phyloP scores from a whole-genome alignment of 1,284 basidiomycete genomes.

The Rugosomyces carneus region DNA sequence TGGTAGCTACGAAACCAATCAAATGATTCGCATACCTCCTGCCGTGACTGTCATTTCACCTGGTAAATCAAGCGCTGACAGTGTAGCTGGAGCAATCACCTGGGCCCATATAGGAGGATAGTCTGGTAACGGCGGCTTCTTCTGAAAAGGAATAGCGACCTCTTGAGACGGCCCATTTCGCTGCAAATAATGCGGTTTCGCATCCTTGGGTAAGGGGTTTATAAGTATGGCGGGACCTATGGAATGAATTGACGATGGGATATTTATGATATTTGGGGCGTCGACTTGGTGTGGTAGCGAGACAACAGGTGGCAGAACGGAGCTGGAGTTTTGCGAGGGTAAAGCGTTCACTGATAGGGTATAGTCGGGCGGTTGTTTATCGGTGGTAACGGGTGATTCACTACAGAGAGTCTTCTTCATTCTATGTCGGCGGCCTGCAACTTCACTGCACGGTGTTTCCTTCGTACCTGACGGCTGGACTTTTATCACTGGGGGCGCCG shows the following conservation, averaged over 20 bases:
- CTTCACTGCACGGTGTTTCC: background rate
- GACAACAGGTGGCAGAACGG: background rate
- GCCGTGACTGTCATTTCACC: slow-evolving; percentile 49
- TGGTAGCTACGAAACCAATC: slow-evolving; percentile 74
- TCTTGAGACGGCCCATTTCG: background rate
- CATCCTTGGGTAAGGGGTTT: background rate
- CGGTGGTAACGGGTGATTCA: background rate
- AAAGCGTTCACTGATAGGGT: background rate
- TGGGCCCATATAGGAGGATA: slow-evolving; percentile 50
- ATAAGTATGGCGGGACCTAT: too few species aligned
- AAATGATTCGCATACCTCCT: slow-evolving; percentile 74
- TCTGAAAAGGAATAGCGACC: background rate
- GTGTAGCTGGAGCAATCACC: slow-evolving; percentile 24
- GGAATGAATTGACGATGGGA: background rate
- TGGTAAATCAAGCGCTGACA: background rate
- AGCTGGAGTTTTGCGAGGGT: background rate
- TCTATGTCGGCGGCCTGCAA: background rate
- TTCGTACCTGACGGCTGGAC: background rate
- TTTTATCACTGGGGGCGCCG: slow-evolving; percentile 3
- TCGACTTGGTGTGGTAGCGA: background rate
- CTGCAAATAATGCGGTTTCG: background rate
- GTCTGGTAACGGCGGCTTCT: slow-evolving; percentile 29
- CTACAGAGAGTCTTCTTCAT: background rate
- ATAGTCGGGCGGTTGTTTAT: background rate
- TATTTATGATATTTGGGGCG: background rate